A percentile compares a stretch with the other conserved stretches of the same genome.
Evolutionary conservation across 106 monocot species (phyloP).

Genomic region (Allium sativum): DNA sequence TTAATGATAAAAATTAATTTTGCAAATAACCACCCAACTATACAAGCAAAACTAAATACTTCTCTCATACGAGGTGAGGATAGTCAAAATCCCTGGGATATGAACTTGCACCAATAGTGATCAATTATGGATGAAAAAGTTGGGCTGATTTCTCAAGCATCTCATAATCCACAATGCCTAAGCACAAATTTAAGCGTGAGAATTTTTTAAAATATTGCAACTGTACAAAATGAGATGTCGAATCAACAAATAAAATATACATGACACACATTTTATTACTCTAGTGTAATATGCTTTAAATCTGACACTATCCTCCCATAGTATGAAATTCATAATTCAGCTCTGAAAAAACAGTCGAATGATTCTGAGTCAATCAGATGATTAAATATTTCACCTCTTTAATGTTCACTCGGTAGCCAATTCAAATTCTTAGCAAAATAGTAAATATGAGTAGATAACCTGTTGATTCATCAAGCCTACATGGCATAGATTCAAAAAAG

Average conservation of each 20-base stretch:
- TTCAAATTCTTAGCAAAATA: no score
- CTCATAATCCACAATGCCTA: constrained; percentile 29
- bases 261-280: no score
- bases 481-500: constrained; percentile 38
- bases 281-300: no score
- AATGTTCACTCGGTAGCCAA: no score
- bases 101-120: constrained; percentile 31
- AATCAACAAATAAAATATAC: no score
- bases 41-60: constrained; percentile 3
- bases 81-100: constrained; percentile 34
- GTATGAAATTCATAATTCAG: no score
- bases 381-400: no score
- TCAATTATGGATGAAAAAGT: constrained; percentile 31
- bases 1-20: constrained; percentile 1
- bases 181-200: not conserved
- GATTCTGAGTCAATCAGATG: no score
- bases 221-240: no score
- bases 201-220: no score
- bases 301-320: no score
- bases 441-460: constrained; percentile 1
- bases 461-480: constrained; percentile 36
- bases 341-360: no score
- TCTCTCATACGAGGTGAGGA: constrained; percentile 34
- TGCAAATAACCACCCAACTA: not conserved
- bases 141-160: constrained; percentile 35